Evolutionary conservation across 2,329 filamentous ascomycete species (phyloP), one percentile per base, ranked within the genome.

Genomic region (Proliferodiscus dingleyae): DNA sequence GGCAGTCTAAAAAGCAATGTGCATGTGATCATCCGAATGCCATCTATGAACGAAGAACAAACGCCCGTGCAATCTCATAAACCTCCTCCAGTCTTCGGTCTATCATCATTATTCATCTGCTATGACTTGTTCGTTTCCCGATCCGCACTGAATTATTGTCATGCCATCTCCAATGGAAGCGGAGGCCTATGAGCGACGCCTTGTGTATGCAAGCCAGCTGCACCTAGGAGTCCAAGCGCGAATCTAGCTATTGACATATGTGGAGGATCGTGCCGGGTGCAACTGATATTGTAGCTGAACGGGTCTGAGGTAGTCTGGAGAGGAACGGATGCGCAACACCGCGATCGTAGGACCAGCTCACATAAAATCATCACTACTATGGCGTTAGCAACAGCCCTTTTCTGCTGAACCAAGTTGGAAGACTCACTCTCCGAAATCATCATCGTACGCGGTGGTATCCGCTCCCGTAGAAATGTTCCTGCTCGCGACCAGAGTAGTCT

Each of bases 401-500:
- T 10, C 16, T 8, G 3, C 9, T 24, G 37, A 10, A 26, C 8
- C 29, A 10, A 43, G 4, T 18, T n/a, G 30, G 16, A 29, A 24
- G 40, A 83, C 89, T 75, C 74, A 88, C 80, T 95, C 91, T 70
- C 87, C 91, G 63, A 88, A 88, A 50, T 88, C 86, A 44, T 89
- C 85, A 23, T 88, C 87, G 62, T 97, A 95, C 38, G 80, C 73
- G 46, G 77, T 79, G n/a, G 80, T 81, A 66, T 97, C 91, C 13
- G 81, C 75, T 40, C 70, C 69, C 53, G 75, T 75, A 58, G 74
- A 68, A 59, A 65, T 60, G 66, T 69, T 75, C 65, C 70, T 75
- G 70, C 63, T 71, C 48, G 86, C 81, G 45, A 87, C 85, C 40
- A 97, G 73, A 5, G 81, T 84, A 15, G 87, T 81, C 81, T 98